Evolutionary conservation across 192 early-diverging fungal species (phyloP).

Genomic region (Chytriomyces hyalinus): DNA sequence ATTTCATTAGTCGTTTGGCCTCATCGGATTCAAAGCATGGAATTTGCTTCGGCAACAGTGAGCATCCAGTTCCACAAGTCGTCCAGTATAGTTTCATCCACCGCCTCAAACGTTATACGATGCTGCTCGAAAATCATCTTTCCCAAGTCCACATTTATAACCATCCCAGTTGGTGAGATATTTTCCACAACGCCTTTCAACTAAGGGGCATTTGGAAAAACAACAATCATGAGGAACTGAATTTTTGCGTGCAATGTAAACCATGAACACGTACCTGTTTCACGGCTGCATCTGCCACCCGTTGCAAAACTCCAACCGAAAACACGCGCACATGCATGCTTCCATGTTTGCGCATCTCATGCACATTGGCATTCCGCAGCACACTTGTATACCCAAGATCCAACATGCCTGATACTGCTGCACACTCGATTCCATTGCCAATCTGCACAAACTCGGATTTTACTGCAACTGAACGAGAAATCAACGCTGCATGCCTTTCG

Average conservation of each 20-base stretch:
- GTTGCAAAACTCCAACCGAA: neutral
- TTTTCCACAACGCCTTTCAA: constrained; percentile 10
- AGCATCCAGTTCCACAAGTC: neutral
- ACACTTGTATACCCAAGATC: constrained; percentile 2
- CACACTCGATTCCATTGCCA: neutral
- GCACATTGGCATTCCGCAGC: neutral
- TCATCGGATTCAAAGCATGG: too few relatives aligned
- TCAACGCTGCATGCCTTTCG: neutral
- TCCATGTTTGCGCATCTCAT: neutral
- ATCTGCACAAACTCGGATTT: constrained; percentile 5
- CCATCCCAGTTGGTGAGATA: neutral
- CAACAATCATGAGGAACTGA: neutral
- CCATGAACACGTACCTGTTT: neutral
- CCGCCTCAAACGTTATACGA: neutral
- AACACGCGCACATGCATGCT: neutral
- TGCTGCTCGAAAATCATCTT: neutral
- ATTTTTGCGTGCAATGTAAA: neutral
- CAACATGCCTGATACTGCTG: neutral
- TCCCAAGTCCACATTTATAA: constrained; percentile 14
- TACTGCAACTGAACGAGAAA: constrained; percentile 1
- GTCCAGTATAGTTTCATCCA: neutral
- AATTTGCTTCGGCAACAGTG: too few relatives aligned
- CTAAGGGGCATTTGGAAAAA: neutral
- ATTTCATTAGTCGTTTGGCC: too few relatives aligned
- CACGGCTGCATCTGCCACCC: constrained; percentile 14